Conservation (phyloP, 345 rosid genomes). For the Syzygium grande region DNA sequence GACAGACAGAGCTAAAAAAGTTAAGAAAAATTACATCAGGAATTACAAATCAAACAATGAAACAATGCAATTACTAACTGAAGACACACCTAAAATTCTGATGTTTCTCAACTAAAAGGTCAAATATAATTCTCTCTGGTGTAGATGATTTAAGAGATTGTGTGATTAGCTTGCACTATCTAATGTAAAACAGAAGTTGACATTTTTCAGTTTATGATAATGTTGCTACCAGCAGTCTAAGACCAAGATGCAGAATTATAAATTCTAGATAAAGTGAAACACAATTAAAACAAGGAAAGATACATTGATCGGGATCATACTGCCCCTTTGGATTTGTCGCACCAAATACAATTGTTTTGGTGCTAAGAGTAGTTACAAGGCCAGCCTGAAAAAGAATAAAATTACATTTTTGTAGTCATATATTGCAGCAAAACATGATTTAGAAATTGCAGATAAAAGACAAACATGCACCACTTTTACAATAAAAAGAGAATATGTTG, state of each 20-base stretch:
- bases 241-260: neutral
- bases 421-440: neutral
- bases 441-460: neutral
- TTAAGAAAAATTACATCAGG: slow-evolving; percentile 34
- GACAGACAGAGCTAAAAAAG: slow-evolving; percentile 75
- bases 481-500: neutral
- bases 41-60: neutral
- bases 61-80: neutral
- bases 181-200: neutral
- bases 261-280: neutral
- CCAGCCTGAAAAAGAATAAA: slow-evolving; percentile 61
- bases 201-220: neutral
- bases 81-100: neutral
- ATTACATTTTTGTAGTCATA: neutral
- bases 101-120: neutral
- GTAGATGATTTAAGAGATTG: neutral
- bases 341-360: slow-evolving; percentile 84
- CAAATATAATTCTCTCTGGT: neutral
- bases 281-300: slow-evolving; percentile 12
- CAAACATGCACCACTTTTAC: neutral
- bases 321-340: slow-evolving; percentile 99
- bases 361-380: slow-evolving; percentile 86
- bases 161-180: neutral
- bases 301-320: slow-evolving; percentile 94
- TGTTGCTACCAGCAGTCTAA: neutral